These are phyloP conservation scores for Bacterosira constricta DNA, from an alignment of 108 stramenopile species.

Conservation along the genomic window DNA sequence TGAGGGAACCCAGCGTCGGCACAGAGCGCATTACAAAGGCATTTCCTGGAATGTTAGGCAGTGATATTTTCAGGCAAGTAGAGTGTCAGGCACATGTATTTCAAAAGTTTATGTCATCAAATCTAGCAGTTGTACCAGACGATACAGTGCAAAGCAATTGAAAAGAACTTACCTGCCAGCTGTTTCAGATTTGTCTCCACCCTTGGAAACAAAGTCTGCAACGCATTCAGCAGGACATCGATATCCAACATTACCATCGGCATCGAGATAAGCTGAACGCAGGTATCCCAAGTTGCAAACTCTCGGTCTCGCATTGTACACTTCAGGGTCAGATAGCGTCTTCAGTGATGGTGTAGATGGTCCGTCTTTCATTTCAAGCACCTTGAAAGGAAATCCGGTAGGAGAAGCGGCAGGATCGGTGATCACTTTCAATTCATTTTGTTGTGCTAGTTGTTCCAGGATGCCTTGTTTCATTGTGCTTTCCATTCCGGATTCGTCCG, in stretches of 20 bases:
- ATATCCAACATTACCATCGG: slow-evolving; percentile 45
- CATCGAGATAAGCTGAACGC: slow-evolving; percentile 35
- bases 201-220: slow-evolving; percentile 44
- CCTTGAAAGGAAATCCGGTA: slow-evolving; percentile 62
- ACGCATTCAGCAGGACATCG: slow-evolving; percentile 54
- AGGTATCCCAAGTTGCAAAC: slow-evolving; percentile 56
- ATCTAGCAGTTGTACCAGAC: too few relatives aligned
- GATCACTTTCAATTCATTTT: slow-evolving; percentile 29
- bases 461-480: slow-evolving; percentile 26
- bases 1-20: slow-evolving; percentile 57
- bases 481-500: slow-evolving; percentile 55
- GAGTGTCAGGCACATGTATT: too few relatives aligned
- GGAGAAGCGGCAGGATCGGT: slow-evolving; percentile 58
- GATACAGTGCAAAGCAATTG: too few relatives aligned
- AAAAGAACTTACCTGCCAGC: too few relatives aligned
- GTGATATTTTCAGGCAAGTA: too few relatives aligned
- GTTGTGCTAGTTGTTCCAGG: slow-evolving; percentile 22
- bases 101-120: too few relatives aligned
- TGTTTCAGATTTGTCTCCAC: slow-evolving; percentile 44
- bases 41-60: too few relatives aligned
- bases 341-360: too few relatives aligned
- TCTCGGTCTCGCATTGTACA: slow-evolving; percentile 44
- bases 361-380: slow-evolving; percentile 38
- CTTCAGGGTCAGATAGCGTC: slow-evolving; percentile 34
- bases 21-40: slow-evolving; percentile 63